Evolutionary conservation across 495 filamentous ascomycete species (phyloP), one percentile per base, ranked within the genome.

Genomic region (Cudoniella acicularis): DNA sequence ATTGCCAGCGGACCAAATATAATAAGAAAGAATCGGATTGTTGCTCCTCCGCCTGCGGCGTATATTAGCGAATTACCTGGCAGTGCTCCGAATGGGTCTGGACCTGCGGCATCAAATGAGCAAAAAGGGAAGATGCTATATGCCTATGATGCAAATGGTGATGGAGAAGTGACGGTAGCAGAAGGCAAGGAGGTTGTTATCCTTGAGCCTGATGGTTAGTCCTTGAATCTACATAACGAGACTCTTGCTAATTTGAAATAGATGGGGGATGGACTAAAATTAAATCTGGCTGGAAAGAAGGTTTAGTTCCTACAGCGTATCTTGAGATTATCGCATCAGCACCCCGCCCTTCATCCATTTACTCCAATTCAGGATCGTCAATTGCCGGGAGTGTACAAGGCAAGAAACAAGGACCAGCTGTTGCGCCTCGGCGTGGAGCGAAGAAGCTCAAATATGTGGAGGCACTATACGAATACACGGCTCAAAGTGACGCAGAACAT

Each of bases 361-460:
- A 93, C 68, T 95, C 91, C 4, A 89, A 85, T 68, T 93, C 89
- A 10, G 89, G 88, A 0, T 86, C 84, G 10, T 92, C 87, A 1
- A 69, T 90, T 17, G 78, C 81, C 10, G 83, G 84, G 17, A 79
- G 81, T 49, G 69, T 74, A 2, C 68, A 67, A 66, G n/a, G 62
- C 64, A 96, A 95, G 75, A 95, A 94, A 72, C 89, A 96, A 66
- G 94, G 94, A 0, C 94, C 94, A 0, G 92, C 87, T 0, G 94
- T 98, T 13, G 95, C 92, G 21, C 94, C 94, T 10, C 87, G 88
- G 63, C 83, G 93, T 9, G 93, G 92, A 10, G 94, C 92, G 13
- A 96, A 96, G 84, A 96, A 96, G 66, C 73, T 96, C n/a, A 88
- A 88, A 67, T 95, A 97, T 62, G 92, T 94, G 6, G 90, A 96